Base-by-base conservation (phyloP, 1,139 yeast genomes). In the Yamadazyma blattariae region DNA sequence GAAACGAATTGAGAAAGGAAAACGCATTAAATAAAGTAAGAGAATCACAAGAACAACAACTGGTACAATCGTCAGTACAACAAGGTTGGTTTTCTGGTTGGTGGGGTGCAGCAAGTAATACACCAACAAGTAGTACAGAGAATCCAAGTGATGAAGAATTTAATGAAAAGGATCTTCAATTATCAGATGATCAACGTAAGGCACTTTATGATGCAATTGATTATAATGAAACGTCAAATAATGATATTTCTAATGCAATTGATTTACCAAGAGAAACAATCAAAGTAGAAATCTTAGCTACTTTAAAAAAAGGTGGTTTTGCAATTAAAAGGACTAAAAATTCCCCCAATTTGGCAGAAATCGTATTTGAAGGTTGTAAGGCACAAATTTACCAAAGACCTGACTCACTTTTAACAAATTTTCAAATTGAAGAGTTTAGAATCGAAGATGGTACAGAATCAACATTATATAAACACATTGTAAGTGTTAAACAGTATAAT, bases 161-260 rank as follows among this genome's bases (percentile, higher is more conserved):
- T 19, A 39, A 42, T 14, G 40, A 39, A 16, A 42, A 54, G 17
- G 46, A 58, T 15, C 34, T 51, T 23, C 51, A 79, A 2, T 51
- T 70, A 28, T 51, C 64, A 8, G 85, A 81, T 17, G 88, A 82
- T 42, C 92, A 85, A 48, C 67, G 82, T 44, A 71, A 88, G 53
- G 98, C 94, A 37, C 70, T 92, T 12, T 90, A 88, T 53, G 96
- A 88, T 42, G 95, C 97, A 0, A 92, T 94, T 45, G 99, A 90
- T 42, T 90, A 84, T 62, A 87, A 89, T 49, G 96, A 89, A 42
- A n/a, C n/a, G n/a, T 66, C 76, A 20, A 76, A 76, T 10, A 76
- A 76, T 11, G 72, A 74, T 0, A 51, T 77, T 0, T 45, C 68
- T 0, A 76, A 76, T 12, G 61, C 81, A 1, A 64, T 82, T 10